Evolutionary conservation across 2,329 filamentous ascomycete species (phyloP), one percentile per base, ranked within the genome.

Genomic region (Colletotrichum lindemuthianum): DNA sequence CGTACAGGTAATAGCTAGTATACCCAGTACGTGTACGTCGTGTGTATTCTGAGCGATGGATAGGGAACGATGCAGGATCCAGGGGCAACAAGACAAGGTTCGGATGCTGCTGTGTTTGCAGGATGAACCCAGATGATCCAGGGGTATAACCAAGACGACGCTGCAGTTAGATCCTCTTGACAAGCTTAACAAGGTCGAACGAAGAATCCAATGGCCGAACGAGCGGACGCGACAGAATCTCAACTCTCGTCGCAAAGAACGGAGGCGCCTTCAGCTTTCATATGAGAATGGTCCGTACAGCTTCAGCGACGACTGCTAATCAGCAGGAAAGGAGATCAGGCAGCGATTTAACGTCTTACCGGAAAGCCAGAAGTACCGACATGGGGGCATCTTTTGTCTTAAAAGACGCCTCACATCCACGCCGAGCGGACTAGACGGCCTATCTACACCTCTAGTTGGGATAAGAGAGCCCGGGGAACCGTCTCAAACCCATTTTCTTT

Each of bases 191-290:
- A 48, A 16, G n/a, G 34, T 40, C 15, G 34, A 43, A 57, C 13
- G 8, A 49, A 13, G 9, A 16, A n/a, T 9, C 40, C 32, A 9
- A 49, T 47, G 15, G 44, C 16, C 11, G 10, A 44, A 60, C 44
- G 60, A 60, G 54, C 36, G 54, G 54, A 63, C 54, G 60, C 54
- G 43, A 52, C 60, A 45, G 54, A 1, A 41, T 43, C 47, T 33
- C 24, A 16, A 43, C 10, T 24, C 12, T 63, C 49, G 60, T 43
- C 36, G 55, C 24, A 47, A 32, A n/a, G 44, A 40, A 5, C 10
- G n/a, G 24, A 24, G 24, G 24, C 24, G 24, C 24, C 3, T 24
- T 24, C 13, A 11, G 50, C 10, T 36, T 8, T 47, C 15, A 33
- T n/a, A 24, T 34, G n/a, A 8, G 8, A 11, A 4, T 44, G n/a